These are phyloP conservation scores for Metarhizium guizhouense DNA, from an alignment of 2,329 filamentous ascomycete genomes.

Conservation along the genomic window DNA sequence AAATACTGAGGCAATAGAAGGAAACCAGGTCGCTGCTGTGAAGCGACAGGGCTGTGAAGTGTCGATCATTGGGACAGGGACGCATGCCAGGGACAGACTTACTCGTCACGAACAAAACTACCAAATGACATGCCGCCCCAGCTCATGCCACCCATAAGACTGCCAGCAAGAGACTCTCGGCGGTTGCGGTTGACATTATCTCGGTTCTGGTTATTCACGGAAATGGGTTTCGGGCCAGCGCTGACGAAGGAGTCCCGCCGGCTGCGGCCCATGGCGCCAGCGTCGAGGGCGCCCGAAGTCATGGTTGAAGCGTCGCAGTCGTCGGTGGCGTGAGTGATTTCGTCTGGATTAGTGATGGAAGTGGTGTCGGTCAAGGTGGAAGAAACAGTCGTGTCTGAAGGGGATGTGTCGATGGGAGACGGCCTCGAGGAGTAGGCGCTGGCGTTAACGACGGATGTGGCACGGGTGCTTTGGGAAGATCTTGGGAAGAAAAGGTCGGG, in stretches of 20 bases:
- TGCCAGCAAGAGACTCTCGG: slow-evolving; percentile 54
- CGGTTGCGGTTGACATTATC: slow-evolving; percentile 48
- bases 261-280: slow-evolving; percentile 44
- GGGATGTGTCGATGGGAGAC: slow-evolving; percentile 23
- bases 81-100: slow-evolving; percentile 35
- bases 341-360: slow-evolving; percentile 14
- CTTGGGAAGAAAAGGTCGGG: slow-evolving; percentile 15
- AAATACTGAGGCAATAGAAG: not conserved
- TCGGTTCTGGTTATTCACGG: slow-evolving; percentile 55
- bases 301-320: slow-evolving; percentile 35
- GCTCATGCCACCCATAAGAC: slow-evolving; percentile 76
- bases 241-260: slow-evolving; percentile 59
- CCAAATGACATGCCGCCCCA: slow-evolving; percentile 96
- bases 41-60: not conserved
- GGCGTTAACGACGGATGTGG: slow-evolving; percentile 10
- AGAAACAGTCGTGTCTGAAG: slow-evolving; percentile 13
- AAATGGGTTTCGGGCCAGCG: slow-evolving; percentile 57
- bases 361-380: slow-evolving; percentile 15
- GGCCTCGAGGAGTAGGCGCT: slow-evolving; percentile 22
- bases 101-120: slow-evolving; percentile 98
- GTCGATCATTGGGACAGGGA: slow-evolving; percentile 9
- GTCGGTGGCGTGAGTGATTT: slow-evolving; percentile 5
- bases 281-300: slow-evolving; percentile 52
- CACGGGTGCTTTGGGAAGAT: slow-evolving; percentile 7
- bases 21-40: not conserved